A percentile compares a stretch with the other conserved stretches of the same genome.
Conservation (phyloP, 257 asterid genomes). For the Mitragyna speciosa region DNA sequence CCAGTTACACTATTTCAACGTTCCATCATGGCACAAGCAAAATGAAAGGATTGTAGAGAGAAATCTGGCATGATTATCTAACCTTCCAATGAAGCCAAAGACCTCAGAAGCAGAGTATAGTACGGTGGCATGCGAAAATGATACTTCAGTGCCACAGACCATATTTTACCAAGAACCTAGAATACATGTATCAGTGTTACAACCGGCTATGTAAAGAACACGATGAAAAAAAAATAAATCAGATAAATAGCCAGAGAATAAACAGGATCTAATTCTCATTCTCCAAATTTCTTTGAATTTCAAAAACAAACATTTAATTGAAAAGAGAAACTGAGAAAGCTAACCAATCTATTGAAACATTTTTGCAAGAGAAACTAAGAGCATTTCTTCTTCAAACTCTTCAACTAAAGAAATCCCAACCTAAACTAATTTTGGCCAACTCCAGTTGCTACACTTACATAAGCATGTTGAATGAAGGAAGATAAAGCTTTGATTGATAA, state of each 20-base stretch:
- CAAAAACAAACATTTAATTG: not conserved
- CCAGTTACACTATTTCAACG: too few relatives aligned
- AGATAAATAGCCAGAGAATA: not conserved
- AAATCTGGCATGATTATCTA: constrained; percentile 24
- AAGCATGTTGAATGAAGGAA: too few relatives aligned
- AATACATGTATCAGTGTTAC: constrained; percentile 27
- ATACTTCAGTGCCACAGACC: constrained; percentile 90
- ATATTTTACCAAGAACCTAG: constrained; percentile 87
- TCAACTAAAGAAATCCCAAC: not conserved
- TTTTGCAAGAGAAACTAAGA: not conserved
- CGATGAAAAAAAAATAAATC: not conserved
- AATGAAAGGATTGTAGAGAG: not conserved
- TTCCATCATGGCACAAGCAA: not conserved
- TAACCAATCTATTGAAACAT: not conserved
- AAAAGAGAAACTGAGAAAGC: not conserved
- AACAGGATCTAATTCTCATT: not conserved
- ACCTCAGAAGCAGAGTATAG: constrained; percentile 79
- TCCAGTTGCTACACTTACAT: too few relatives aligned
- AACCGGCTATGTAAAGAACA: constrained; percentile 18
- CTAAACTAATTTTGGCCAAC: not conserved
- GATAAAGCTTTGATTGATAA: too few relatives aligned
- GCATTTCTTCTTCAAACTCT: not conserved
- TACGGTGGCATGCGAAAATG: constrained; percentile 98
- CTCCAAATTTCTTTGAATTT: not conserved
- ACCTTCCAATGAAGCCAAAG: constrained; percentile 96